Percentiles rank a stretch among this genome's conserved stretches.
Conservation (phyloP, 306 rosid genomes). For the Quercus bicolor region DNA sequence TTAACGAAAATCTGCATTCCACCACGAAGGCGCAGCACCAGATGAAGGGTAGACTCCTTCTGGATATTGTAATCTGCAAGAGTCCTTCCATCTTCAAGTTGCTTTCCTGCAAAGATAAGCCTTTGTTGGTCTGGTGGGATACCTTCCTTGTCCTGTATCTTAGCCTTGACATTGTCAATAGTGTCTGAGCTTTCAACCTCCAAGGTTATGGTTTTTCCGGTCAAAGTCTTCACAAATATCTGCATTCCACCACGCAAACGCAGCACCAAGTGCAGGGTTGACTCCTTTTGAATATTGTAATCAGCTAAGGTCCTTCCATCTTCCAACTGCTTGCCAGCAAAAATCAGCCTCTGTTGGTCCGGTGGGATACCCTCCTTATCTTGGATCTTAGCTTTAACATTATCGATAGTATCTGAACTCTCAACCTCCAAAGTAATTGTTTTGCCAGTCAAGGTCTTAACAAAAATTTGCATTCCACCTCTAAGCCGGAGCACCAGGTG, state of each 20-base stretch:
- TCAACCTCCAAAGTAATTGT: slow-evolving; percentile 25
- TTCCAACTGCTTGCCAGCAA: slow-evolving; percentile 31
- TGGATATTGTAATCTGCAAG: slow-evolving; percentile 31
- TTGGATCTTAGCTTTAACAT: slow-evolving; percentile 23
- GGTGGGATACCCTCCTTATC: slow-evolving; percentile 36
- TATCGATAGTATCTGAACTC: slow-evolving; percentile 26
- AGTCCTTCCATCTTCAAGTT: slow-evolving; percentile 29
- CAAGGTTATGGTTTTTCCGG: slow-evolving; percentile 24
- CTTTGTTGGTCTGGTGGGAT: slow-evolving; percentile 32
- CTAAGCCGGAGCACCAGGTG: slow-evolving; percentile 30
- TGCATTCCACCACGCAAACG: slow-evolving; percentile 36
- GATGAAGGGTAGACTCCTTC: slow-evolving; percentile 31
- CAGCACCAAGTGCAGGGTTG: slow-evolving; percentile 26
- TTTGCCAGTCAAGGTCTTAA: slow-evolving; percentile 21
- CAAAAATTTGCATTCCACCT: slow-evolving; percentile 25
- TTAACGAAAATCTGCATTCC: slow-evolving; percentile 34
- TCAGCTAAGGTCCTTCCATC: slow-evolving; percentile 22
- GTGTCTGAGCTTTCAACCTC: slow-evolving; percentile 31
- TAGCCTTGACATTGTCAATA: slow-evolving; percentile 24
- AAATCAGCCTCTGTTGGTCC: slow-evolving; percentile 33
- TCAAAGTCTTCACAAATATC: slow-evolving; percentile 26
- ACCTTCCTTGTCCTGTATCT: slow-evolving; percentile 30
- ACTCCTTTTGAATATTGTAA: slow-evolving; percentile 32
- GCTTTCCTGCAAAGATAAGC: slow-evolving; percentile 29
- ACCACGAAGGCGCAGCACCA: slow-evolving; percentile 31